phyloP scores from a whole-genome alignment of 148 eudicot genomes.

The Selenicereus undatus region DNA sequence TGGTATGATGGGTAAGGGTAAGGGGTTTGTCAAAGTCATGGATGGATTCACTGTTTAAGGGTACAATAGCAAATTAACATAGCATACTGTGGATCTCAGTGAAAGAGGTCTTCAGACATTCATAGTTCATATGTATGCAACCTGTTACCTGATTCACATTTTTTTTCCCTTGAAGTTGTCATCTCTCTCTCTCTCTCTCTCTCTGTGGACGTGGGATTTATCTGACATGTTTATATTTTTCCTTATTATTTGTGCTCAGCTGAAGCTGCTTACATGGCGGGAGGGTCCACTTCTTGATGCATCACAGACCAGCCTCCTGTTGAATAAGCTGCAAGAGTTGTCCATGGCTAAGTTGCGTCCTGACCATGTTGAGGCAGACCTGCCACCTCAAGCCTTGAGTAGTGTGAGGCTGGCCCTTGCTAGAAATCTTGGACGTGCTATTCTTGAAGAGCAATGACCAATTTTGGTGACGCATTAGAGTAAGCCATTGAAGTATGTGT shows the following conservation, averaged over 20 bases:
- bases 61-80: not conserved
- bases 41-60: not conserved
- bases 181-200: not conserved
- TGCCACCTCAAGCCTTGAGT: slow-evolving; percentile 78
- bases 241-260: slow-evolving; percentile 33
- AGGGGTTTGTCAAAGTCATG: not conserved
- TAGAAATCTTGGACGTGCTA: slow-evolving; percentile 90
- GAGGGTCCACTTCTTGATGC: slow-evolving; percentile 77
- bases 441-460: slow-evolving; percentile 64
- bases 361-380: slow-evolving; percentile 65
- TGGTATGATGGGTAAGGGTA: not conserved
- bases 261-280: slow-evolving; percentile 79
- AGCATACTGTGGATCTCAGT: not conserved
- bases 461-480: slow-evolving; percentile 6
- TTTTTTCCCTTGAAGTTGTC: not conserved
- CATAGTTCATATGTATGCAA: no score
- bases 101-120: not conserved
- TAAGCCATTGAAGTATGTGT: not conserved
- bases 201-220: not conserved
- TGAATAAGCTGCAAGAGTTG: slow-evolving; percentile 88
- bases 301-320: slow-evolving; percentile 67
- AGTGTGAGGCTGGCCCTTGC: slow-evolving; percentile 89
- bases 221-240: not conserved
- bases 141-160: no score
- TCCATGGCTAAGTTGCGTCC: slow-evolving; percentile 81